Evolutionary conservation across 2,329 filamentous ascomycete species (phyloP), one percentile per base, ranked within the genome.

Genomic region (Fusarium anthophilum): DNA sequence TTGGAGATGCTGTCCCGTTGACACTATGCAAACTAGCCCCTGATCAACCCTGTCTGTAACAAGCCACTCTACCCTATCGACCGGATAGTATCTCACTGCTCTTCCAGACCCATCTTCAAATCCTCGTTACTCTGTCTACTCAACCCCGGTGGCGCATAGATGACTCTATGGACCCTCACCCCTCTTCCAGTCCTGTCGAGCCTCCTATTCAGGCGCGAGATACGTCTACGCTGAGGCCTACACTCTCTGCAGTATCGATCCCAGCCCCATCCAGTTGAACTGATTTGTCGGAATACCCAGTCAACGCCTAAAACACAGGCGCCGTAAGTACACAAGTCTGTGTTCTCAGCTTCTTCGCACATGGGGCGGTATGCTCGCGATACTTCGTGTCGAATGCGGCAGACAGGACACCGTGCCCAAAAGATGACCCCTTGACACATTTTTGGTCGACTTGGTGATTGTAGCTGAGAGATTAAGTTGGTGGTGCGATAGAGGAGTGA

Each of bases 361-460:
- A 72, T 74, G 38, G 63, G 59, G n/a, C 38, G 35, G 17, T 54
- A 60, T 26, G 57, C 69, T 53, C 69, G 61, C 5, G 68, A 47
- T 8, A 73, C 37, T 39, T 74, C 72, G 4, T 74, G 72, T 30
- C 53, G 24, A 13, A 44, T 14, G 6, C 22, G 14, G 39, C 72
- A 74, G 22, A 38, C 55, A 18, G 72, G 72, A 30, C 72, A 74
- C 20, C 20, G 35, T 35, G 60, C 72, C 60, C 41, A 75, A 30
- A 72, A 66, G 15, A 75, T 57, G 10, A 63, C 50, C 20, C 72
- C 64, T 18, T 26, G 50, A 5, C 53, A 74, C 72, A 74, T 75
- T 30, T 24, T 15, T 51, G 53, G 10, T 26, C 18, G n/a, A 15
- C 14, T 35, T 53, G 24, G 50, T 37, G n/a, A 26, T 26, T 37